Conservation (phyloP, 2,329 filamentous ascomycete species). For the Anthostomella pinea region DNA sequence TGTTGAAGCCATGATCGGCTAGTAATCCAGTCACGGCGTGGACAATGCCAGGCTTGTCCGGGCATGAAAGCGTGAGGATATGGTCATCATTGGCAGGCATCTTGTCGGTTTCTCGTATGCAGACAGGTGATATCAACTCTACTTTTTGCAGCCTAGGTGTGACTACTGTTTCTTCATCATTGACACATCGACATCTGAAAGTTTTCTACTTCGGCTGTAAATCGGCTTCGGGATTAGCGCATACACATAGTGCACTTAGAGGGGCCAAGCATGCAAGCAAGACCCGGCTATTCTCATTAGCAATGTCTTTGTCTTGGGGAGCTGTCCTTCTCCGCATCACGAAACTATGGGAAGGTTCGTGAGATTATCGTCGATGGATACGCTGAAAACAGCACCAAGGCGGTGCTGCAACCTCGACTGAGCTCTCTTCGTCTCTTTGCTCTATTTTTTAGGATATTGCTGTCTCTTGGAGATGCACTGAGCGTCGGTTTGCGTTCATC, state of each 20-base stretch:
- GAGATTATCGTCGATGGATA: too few species aligned
- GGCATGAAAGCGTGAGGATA: slow-evolving; percentile 79
- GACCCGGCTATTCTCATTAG: too few species aligned
- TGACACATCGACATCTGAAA: slow-evolving; percentile 12
- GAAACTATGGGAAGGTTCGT: too few species aligned
- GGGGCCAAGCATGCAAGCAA: slow-evolving; percentile 12
- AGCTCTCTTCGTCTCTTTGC: too few species aligned
- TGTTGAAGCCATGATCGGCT: slow-evolving; percentile 71
- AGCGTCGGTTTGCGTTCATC: too few species aligned
- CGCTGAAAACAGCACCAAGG: too few species aligned
- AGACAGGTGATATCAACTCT: slow-evolving; percentile 9
- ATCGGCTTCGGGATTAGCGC: slow-evolving; percentile 26
- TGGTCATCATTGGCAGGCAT: slow-evolving; percentile 48
- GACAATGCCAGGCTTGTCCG: slow-evolving; percentile 81
- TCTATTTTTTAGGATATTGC: too few species aligned
- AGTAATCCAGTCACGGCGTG: slow-evolving; percentile 80
- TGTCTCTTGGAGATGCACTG: too few species aligned
- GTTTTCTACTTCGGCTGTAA: slow-evolving; percentile 22
- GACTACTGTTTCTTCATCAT: slow-evolving; percentile 17
- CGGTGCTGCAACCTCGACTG: too few species aligned
- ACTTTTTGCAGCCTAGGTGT: slow-evolving; percentile 6
- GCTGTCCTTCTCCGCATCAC: too few species aligned
- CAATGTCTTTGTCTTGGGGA: too few species aligned
- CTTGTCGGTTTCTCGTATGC: slow-evolving; percentile 9
- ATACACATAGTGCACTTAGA: slow-evolving; percentile 15